Percentiles rank a stretch among this genome's conserved stretches.
phyloP scores from a whole-genome alignment of 805 yeast species.

The Pichia eremophila region DNA sequence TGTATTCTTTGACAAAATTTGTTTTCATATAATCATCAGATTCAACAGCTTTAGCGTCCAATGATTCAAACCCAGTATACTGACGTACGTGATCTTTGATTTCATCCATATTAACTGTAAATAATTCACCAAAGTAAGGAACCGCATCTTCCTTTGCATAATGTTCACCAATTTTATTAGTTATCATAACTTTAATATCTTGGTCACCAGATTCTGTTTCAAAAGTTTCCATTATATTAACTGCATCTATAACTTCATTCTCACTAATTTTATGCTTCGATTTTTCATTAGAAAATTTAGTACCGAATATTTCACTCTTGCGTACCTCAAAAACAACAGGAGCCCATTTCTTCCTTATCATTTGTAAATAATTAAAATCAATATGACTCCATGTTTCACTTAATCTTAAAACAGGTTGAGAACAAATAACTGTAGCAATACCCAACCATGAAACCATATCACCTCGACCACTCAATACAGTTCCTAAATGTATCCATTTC shows the following conservation, averaged over 20 bases:
- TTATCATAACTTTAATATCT: slow-evolving; percentile 57
- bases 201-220: background rate
- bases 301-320: slow-evolving; percentile 28
- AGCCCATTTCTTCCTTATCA: slow-evolving; percentile 77
- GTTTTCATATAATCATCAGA: background rate
- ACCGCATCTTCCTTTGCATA: slow-evolving; percentile 72
- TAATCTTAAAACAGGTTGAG: slow-evolving; percentile 72
- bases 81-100: slow-evolving; percentile 5
- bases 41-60: background rate
- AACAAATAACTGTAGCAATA: slow-evolving; percentile 72
- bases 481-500: slow-evolving; percentile 83
- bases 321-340: slow-evolving; percentile 87
- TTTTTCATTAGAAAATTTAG: slow-evolving; percentile 28
- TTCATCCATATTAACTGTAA: slow-evolving; percentile 27
- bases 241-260: background rate
- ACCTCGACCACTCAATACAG: slow-evolving; percentile 65
- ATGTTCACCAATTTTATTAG: slow-evolving; percentile 74
- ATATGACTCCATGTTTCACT: slow-evolving; percentile 68
- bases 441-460: slow-evolving; percentile 95
- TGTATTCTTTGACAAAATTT: slow-evolving; percentile 40
- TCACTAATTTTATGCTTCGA: background rate
- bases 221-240: background rate
- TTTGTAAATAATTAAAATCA: slow-evolving; percentile 45
- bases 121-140: slow-evolving; percentile 85
- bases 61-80: slow-evolving; percentile 12